phyloP scores from a whole-genome alignment of 139 green algal species.

The Chlorella sp. region DNA sequence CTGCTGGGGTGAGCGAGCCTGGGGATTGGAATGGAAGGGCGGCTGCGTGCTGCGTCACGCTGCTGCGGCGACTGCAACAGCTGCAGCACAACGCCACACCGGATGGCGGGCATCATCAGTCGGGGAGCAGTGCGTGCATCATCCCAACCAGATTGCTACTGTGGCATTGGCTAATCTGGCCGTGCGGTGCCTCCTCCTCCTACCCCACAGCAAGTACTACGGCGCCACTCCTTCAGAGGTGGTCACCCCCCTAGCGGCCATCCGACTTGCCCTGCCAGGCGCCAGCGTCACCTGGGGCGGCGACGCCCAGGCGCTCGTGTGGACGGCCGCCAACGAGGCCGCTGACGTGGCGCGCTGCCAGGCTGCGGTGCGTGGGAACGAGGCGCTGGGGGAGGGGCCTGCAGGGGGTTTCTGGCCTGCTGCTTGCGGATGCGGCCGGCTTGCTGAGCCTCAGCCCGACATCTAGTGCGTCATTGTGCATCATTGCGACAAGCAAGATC shows the following conservation, averaged over 20 bases:
- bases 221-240: background rate
- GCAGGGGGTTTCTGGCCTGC: too few species aligned
- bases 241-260: background rate
- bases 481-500: too few species aligned
- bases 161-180: too few species aligned
- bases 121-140: too few species aligned
- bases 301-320: background rate
- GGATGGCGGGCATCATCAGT: too few species aligned
- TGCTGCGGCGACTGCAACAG: too few species aligned
- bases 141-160: too few species aligned
- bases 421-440: too few species aligned
- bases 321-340: background rate
- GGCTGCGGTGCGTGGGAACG: background rate
- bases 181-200: background rate
- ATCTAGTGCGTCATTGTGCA: too few species aligned
- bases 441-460: too few species aligned
- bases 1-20: background rate
- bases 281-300: background rate
- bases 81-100: background rate
- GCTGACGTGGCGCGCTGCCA: slow-evolving; percentile 6
- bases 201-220: slow-evolving; percentile 3
- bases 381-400: too few species aligned
- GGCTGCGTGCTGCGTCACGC: too few species aligned
- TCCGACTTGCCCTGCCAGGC: background rate
- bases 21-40: background rate